A percentile compares a stretch with the other conserved stretches of the same genome.
Conservation (phyloP, 345 rosid species). For the Pelargonium nanum region DNA sequence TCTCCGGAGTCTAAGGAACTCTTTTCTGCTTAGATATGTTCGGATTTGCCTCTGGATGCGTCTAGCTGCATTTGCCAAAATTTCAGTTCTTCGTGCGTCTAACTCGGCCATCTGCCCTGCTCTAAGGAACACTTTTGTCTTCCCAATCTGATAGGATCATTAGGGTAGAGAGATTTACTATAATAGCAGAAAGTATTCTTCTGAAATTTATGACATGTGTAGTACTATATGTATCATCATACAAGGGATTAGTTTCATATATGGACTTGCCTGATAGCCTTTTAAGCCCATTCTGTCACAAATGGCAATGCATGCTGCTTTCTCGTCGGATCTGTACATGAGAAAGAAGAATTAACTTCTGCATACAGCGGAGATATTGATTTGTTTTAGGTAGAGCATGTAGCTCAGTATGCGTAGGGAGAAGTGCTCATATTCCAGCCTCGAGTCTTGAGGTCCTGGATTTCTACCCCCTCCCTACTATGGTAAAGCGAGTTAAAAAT, state of each 20-base stretch:
- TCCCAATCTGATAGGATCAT: constrained; percentile 40
- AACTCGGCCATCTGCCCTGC: constrained; percentile 60
- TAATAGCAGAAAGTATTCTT: too few relatives aligned
- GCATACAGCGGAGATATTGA: neutral
- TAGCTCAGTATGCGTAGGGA: too few relatives aligned
- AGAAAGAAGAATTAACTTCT: neutral
- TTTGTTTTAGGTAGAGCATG: neutral
- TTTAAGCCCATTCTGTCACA: constrained; percentile 47
- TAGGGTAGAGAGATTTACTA: neutral
- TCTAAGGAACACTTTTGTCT: constrained; percentile 54
- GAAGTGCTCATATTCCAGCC: too few relatives aligned
- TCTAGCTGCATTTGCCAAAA: constrained; percentile 40
- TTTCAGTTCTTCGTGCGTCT: constrained; percentile 28
- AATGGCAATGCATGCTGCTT: constrained; percentile 39
- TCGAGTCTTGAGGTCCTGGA: too few relatives aligned
- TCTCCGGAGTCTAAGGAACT: constrained; percentile 54
- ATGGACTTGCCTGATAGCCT: constrained; percentile 50
- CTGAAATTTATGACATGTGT: neutral
- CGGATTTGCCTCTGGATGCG: constrained; percentile 45
- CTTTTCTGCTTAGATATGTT: constrained; percentile 39
- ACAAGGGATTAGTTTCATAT: neutral
- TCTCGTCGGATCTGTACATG: constrained; percentile 42
- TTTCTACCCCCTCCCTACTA: too few relatives aligned
- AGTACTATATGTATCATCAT: neutral
- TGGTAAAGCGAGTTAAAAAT: too few relatives aligned